Evolutionary conservation across 305 asterid genomes (phyloP).

Genomic region (Andrographis paniculata): DNA sequence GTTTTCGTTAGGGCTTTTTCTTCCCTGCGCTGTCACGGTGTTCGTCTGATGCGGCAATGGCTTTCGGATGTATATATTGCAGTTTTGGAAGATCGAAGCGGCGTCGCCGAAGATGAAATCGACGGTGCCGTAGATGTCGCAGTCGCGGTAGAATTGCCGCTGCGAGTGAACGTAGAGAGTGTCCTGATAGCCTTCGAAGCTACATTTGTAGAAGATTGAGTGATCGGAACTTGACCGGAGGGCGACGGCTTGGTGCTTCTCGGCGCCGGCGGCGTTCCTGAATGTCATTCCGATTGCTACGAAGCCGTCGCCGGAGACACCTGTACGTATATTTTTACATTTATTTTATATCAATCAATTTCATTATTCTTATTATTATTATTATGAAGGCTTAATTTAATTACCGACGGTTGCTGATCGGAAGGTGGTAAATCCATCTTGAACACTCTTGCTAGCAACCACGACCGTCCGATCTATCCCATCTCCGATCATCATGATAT

Average conservation of each 20-base stretch:
- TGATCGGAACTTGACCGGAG: slow-evolving; percentile 42
- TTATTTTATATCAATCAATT: neutral
- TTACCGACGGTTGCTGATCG: slow-evolving; percentile 69
- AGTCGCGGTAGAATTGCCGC: slow-evolving; percentile 41
- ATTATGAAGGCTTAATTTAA: neutral
- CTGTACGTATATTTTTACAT: slow-evolving; percentile 16
- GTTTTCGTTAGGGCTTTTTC: slow-evolving; percentile 34
- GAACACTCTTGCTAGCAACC: slow-evolving; percentile 29
- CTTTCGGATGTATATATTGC: slow-evolving; percentile 28
- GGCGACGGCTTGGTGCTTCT: slow-evolving; percentile 53
- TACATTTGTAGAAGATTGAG: slow-evolving; percentile 37
- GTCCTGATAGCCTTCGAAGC: slow-evolving; percentile 53
- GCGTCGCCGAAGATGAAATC: slow-evolving; percentile 58
- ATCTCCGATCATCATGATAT: slow-evolving; percentile 56
- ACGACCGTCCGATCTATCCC: slow-evolving; percentile 56
- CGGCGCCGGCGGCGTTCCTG: slow-evolving; percentile 48
- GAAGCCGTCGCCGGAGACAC: slow-evolving; percentile 35
- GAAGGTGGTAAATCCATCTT: slow-evolving; percentile 50
- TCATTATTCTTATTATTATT: neutral
- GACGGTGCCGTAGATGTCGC: slow-evolving; percentile 36
- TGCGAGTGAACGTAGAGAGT: slow-evolving; percentile 40
- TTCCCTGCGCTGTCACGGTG: slow-evolving; percentile 41
- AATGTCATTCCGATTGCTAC: slow-evolving; percentile 45
- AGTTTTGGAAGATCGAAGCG: slow-evolving; percentile 31
- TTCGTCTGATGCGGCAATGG: slow-evolving; percentile 30